Base-by-base conservation (phyloP, 139 green algal species). In the Micromonas commoda region DNA sequence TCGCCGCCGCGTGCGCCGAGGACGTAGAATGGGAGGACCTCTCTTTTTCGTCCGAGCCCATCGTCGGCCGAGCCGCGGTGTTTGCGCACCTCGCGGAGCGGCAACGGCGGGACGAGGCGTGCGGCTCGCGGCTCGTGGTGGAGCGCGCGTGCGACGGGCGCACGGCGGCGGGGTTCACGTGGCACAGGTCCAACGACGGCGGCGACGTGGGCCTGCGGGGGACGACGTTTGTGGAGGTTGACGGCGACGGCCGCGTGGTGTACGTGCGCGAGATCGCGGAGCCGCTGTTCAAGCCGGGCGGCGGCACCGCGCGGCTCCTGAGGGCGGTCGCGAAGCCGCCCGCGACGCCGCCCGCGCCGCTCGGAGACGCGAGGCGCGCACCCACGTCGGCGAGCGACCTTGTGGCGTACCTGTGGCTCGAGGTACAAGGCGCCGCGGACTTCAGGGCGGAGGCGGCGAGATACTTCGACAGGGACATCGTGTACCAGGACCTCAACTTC, bases 401-500 rank as follows among this genome's bases (percentile, higher is more conserved):
- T 23, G 32, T 65, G 3, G 9, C 45, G 35, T 79, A 70, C 73
- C 60, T 70, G 26, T 67, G 73, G 73, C 38, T 39, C 20, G 73
- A 79, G 45, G 73, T 79, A 3, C 51, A 79, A 13, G 0, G 19
- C 24, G 21, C 52, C 5, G 32, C 13, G 24, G 38, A 69, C 73
- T 37, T 67, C 37, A 9, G 23, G 24, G 16, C 6, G 21, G 45
- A 67, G 37, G 54, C 21, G 21, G 4, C 67, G 24, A 34, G 45
- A 64, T 77, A 66, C 71, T 77, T 77, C 37, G 26, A 26, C 45
- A 53, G 70, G 3, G 73, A 69, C 13, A 28, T 65, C 73, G 13
- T 37, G 9, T 79, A 79, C 73, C 52, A 79, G 53, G 73, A 79
- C 32, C 51, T 79, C 24, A 79, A 79, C 32, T 79, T 60, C 51